Evolutionary conservation across 768 basidiomycete genomes (phyloP), one percentile per base, ranked within the genome.

Genomic region (Boletus huronensis): DNA sequence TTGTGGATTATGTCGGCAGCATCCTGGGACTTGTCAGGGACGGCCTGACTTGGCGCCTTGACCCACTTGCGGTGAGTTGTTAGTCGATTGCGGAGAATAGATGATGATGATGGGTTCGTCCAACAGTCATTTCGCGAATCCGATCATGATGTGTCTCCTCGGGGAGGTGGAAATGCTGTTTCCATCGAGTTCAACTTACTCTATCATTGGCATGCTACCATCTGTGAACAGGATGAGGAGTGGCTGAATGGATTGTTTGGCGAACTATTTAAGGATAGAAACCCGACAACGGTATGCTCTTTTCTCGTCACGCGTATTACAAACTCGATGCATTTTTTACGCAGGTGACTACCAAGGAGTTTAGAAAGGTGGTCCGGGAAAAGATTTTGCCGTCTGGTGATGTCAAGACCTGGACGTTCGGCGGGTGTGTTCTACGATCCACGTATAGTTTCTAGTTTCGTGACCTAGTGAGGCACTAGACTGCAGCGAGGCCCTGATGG

Each of bases 101-200:
- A 34, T 44, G 36, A n/a, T 42, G 19, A 39, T 38, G 7, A 45
- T 43, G 26, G 7, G 14, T 28, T 48, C 16, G 13, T 34, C 14
- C 39, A 52, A 53, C 54, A 87, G 85, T 54, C 72, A 10, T 79
- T 78, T 55, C 79, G 88, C 43, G 77, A 78, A 26, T 10, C 63
- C 0, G 63, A 74, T 54, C 87, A 88, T 58, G 72, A 73, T 0
- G 67, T 87, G 52, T 71, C 79, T 14, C 80, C 82, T 35, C 79
- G 82, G 10, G 90, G 90, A 35, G 73, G 84, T 65, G 90, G 90
- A 47, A 92, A 92, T 62, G 83, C 81, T 35, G 81, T 83, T 54
- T 88, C 89, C 0, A 65, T 90, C 32, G 90, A 92, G 70, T 91
- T 92, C 74, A 90, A 78, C 61, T 59, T 80, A 23, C 64, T 79